Conservation (phyloP, 2,329 filamentous ascomycete species). For the Pseudogymnoascus sp. region DNA sequence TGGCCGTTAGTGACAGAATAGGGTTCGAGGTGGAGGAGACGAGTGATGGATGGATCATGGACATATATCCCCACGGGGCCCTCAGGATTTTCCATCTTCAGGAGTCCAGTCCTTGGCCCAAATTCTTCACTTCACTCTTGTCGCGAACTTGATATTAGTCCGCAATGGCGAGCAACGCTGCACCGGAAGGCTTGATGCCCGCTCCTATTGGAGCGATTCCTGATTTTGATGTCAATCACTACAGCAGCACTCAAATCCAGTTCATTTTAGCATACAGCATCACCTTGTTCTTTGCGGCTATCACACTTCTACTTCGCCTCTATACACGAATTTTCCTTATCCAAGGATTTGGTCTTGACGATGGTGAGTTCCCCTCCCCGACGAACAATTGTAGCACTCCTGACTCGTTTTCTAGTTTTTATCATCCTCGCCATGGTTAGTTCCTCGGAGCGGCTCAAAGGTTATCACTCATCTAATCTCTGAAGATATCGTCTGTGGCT, state of each 20-base stretch:
- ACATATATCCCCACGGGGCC: slow-evolving; percentile 2
- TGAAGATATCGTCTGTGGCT: neutral
- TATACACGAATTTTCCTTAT: neutral
- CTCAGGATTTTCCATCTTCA: neutral
- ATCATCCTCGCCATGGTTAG: slow-evolving; percentile 6
- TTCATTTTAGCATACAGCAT: slow-evolving; percentile 2
- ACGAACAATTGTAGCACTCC: neutral
- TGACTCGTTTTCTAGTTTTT: neutral
- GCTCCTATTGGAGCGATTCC: neutral
- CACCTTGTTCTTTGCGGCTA: neutral
- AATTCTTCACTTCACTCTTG: neutral
- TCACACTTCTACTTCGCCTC: neutral
- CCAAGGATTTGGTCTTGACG: slow-evolving; percentile 6
- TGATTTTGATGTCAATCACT: slow-evolving; percentile 1
- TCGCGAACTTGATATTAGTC: neutral
- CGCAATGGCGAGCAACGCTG: neutral
- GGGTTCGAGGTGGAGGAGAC: neutral
- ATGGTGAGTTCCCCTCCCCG: neutral
- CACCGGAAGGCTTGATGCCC: slow-evolving; percentile 8
- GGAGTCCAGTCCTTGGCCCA: neutral
- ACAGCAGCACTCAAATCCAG: neutral
- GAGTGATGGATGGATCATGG: neutral
- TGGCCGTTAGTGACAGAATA: neutral
- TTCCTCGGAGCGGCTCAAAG: neutral
- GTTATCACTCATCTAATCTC: neutral